Evolutionary conservation across 2,329 filamentous ascomycete genomes (phyloP), one percentile per base, ranked within the genome.

Genomic region (Colletotrichum sp.): DNA sequence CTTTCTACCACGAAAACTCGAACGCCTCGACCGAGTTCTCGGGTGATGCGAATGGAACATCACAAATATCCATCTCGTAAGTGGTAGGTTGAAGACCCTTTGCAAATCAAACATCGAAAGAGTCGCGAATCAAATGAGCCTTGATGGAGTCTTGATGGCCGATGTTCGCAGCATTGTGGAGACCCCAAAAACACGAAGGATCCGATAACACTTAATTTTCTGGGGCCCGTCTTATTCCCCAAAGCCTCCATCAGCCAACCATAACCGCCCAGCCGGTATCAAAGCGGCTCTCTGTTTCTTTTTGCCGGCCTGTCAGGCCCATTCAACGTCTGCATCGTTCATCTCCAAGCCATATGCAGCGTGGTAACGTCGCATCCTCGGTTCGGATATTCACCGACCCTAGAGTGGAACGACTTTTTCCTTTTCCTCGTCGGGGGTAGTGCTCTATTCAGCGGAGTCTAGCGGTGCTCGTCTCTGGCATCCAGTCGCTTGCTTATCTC

Each of bases 371-470:
- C 55, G 55, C 55, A 70, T 69, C 55, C 26, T 59, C 43, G n/a
- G 39, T 57, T 68, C 70, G 70, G 57, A 73, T 68, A 39, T 36
- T 73, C 43, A 30, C 73, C 64, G 70, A 75, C 59, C 18, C 18
- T 48, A 48, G 48, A 34, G 70, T 68, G 59, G 64, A 15, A 63
- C 64, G 59, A 68, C 18, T 28, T 48, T 30, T 65, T 48, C 18
- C 9, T 12, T 6, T 48, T 48, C 39, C 59, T 28, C 26, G 32
- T 26, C 52, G 52, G 72, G 30, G 30, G 32, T 21, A 32, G 10
- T 34, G 52, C 57, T 75, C 68, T 72, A 64, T 75, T 68, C 69
- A 34, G 73, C 73, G 57, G 73, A 72, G 63, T 63, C 69, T 48
- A 72, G 72, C 63, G 63, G 72, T 68, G 36, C 70, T 63, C 26